A percentile compares a stretch with the other conserved stretches of the same genome.
Conservation (phyloP, 805 yeast genomes). For the Lipomyces chichibuensis region DNA sequence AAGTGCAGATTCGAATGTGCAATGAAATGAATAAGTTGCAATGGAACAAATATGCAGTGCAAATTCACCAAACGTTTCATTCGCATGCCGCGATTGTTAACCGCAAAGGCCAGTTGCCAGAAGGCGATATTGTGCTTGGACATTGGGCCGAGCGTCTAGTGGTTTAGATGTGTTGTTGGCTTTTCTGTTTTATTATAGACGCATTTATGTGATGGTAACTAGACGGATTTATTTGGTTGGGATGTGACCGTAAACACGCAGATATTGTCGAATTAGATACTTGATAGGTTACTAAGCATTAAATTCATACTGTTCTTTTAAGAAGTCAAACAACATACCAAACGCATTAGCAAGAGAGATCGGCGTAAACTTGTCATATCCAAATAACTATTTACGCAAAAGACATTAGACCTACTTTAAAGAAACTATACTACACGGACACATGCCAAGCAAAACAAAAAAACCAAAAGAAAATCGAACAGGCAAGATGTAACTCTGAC, state of each 20-base stretch:
- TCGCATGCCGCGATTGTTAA: conserved; percentile 89
- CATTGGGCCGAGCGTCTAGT: conserved; percentile 25
- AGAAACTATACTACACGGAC: background rate
- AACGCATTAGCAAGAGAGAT: background rate
- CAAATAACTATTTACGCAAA: background rate
- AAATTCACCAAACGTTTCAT: conserved; percentile 66
- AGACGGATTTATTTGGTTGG: background rate
- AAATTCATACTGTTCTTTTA: background rate
- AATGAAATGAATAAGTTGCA: conserved; percentile 55
- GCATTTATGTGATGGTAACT: background rate
- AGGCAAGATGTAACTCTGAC: background rate
- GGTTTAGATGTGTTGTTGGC: background rate
- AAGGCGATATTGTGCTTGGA: conserved; percentile 17
- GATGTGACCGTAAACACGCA: background rate
- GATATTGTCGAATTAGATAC: background rate
- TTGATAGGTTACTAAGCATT: background rate
- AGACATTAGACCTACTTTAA: background rate
- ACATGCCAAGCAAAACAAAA: background rate
- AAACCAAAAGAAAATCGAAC: background rate
- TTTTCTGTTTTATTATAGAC: background rate
- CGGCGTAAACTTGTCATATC: background rate
- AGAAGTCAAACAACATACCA: background rate
- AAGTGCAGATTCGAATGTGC: conserved; percentile 13
- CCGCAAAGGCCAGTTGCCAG: conserved; percentile 49
- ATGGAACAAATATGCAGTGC: conserved; percentile 80